These are phyloP conservation scores for Polygonum maritimum DNA, from an alignment of 148 eudicot species.

Conservation along the genomic window DNA sequence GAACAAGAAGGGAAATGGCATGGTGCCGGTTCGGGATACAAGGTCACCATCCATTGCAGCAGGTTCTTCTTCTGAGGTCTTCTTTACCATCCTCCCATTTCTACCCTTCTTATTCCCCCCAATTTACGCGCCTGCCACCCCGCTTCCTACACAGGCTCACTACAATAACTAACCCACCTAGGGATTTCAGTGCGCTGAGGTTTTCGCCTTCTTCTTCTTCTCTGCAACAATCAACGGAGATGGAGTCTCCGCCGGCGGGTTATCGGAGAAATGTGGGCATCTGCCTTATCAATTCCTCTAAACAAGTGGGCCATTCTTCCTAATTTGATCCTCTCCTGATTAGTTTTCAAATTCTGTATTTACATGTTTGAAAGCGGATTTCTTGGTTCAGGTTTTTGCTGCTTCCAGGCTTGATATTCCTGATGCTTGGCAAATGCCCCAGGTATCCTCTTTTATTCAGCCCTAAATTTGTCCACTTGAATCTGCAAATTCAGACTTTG, in stretches of 20 bases:
- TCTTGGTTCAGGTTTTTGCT: slow-evolving; percentile 49
- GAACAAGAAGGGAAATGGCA: slow-evolving; percentile 19
- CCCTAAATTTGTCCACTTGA: neutral
- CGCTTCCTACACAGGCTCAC: neutral
- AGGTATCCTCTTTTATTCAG: slow-evolving; percentile 31
- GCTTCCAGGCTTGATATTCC: slow-evolving; percentile 93
- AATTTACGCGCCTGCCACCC: slow-evolving; percentile 22
- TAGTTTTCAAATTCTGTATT: neutral
- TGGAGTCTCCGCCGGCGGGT: slow-evolving; percentile 74
- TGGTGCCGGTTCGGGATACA: slow-evolving; percentile 24
- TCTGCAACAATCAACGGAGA: slow-evolving; percentile 50
- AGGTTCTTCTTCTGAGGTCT: neutral
- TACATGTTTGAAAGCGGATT: neutral
- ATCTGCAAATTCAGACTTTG: neutral
- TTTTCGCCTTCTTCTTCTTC: slow-evolving; percentile 23
- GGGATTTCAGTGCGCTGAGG: neutral
- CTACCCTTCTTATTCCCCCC: slow-evolving; percentile 16
- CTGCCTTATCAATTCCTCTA: slow-evolving; percentile 74
- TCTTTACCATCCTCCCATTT: slow-evolving; percentile 16
- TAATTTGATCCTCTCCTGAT: neutral
- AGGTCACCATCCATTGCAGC: slow-evolving; percentile 15
- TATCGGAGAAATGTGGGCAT: slow-evolving; percentile 83
- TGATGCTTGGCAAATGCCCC: slow-evolving; percentile 94
- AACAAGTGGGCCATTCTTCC: slow-evolving; percentile 30
- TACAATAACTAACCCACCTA: neutral